These are phyloP conservation scores for Luffa aegyptiaca DNA, from an alignment of 306 rosid species.

Conservation along the genomic window DNA sequence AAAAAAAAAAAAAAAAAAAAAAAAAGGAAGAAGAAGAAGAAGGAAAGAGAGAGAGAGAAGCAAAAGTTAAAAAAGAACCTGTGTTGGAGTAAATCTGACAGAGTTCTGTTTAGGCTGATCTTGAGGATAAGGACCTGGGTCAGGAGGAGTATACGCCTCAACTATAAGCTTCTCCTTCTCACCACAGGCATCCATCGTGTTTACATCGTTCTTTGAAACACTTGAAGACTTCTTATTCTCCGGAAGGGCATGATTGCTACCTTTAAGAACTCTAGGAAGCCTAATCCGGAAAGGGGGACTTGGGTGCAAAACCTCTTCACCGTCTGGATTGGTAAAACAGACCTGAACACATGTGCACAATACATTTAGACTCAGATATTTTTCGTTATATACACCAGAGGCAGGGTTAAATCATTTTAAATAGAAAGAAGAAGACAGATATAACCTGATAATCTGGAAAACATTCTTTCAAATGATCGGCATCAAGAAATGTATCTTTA, in stretches of 20 bases:
- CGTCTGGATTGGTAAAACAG: slow-evolving; percentile 48
- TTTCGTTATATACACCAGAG: neutral
- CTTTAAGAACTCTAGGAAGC: slow-evolving; percentile 62
- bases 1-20: too few species aligned
- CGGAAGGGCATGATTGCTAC: slow-evolving; percentile 36
- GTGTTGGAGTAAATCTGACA: slow-evolving; percentile 85
- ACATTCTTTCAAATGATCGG: slow-evolving; percentile 64
- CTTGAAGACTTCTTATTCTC: slow-evolving; percentile 33
- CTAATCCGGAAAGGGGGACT: slow-evolving; percentile 70
- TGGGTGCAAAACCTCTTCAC: slow-evolving; percentile 49
- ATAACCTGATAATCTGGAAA: slow-evolving; percentile 72
- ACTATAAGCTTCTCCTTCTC: slow-evolving; percentile 53
- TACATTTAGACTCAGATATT: slow-evolving; percentile 1
- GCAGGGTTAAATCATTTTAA: neutral
- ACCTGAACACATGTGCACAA: slow-evolving; percentile 43
- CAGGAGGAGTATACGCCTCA: slow-evolving; percentile 86
- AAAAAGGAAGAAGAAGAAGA: too few species aligned
- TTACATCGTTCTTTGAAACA: slow-evolving; percentile 29
- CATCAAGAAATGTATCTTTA: slow-evolving; percentile 88
- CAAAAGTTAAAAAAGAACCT: slow-evolving; percentile 41
- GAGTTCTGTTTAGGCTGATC: slow-evolving; percentile 94
- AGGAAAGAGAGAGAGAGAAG: too few species aligned
- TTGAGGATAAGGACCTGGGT: slow-evolving; percentile 98
- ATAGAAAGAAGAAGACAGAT: slow-evolving; percentile 7
- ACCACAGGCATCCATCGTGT: slow-evolving; percentile 27